Evolutionary conservation across 306 rosid species (phyloP), one percentile per base, ranked within the genome.

Genomic region (Malus fusca): DNA sequence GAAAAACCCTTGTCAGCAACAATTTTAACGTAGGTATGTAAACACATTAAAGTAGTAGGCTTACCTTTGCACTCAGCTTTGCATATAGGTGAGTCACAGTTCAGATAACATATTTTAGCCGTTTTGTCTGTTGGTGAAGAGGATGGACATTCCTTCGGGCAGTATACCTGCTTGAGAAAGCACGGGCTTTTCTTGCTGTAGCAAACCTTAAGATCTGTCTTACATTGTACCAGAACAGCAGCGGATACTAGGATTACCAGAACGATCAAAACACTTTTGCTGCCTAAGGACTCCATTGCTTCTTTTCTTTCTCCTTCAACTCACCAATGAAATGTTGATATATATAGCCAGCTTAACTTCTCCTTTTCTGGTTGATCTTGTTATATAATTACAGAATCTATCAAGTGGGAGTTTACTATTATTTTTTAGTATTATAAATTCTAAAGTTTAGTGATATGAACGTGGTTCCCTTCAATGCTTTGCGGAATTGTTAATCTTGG

Each of bases 41-140:
- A 70, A 56, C 68, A 33, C 21, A 42, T 30, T 69, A 3, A 13
- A 56, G 43, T 37, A 12, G 35, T 21, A 65, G 74, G 68, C 88
- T 86, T 88, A 89, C 97, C 25, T 81, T 80, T 87, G 89, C 98
- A 93, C 5, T 86, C 83, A 65, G 97, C 80, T 84, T 82, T 67
- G 89, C 98, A 93, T 11, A 81, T 59, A 60, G 97, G 98, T 40
- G 90, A 87, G 25, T 75, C n/a, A 51, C 98, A 93, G 81, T 91
- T 89, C 75, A 91, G 31, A 55, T 22, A 67, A 77, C 98, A 93
- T 66, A 86, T 85, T 85, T 93, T 93, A 69, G 90, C 92, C 4
- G 85, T 84, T 1, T 89, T 87, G 59, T 88, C 77, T 23, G 69
- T 22, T 42, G 92, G 82, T 18, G 84, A 80, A 72, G 79, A 40